phyloP scores from a whole-genome alignment of 164 flowering plant genomes.

The Macadamia integrifolia region DNA sequence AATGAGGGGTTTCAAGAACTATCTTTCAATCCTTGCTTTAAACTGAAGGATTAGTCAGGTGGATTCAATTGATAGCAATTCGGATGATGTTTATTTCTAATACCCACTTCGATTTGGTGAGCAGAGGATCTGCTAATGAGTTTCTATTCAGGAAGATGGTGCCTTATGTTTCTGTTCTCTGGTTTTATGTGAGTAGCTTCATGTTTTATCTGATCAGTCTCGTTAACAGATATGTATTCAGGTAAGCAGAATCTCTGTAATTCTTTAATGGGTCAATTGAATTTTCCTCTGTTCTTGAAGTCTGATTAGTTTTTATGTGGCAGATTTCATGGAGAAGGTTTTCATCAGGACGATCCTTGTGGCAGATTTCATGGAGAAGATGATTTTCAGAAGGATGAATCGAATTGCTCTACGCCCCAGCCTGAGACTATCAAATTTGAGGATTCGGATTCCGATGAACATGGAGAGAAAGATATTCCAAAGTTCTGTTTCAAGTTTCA shows the following conservation, averaged over 20 bases:
- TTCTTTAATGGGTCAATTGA: background rate
- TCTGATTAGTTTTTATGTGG: slow-evolving; percentile 3
- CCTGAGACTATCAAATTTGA: slow-evolving; percentile 12
- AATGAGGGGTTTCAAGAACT: slow-evolving; percentile 4
- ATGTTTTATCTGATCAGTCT: slow-evolving; percentile 24
- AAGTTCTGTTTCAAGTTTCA: slow-evolving; percentile 45
- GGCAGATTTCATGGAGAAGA: slow-evolving; percentile 22
- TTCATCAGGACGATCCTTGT: slow-evolving; percentile 3
- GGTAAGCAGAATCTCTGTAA: slow-evolving; percentile 20
- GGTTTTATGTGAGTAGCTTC: slow-evolving; percentile 27
- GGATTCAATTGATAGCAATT: slow-evolving; percentile 14
- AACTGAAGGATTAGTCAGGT: slow-evolving; percentile 1
- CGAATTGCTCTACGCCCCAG: slow-evolving; percentile 2
- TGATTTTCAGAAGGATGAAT: background rate
- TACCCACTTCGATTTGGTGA: slow-evolving; percentile 14
- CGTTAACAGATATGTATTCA: slow-evolving; percentile 22
- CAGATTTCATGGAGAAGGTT: slow-evolving; percentile 19
- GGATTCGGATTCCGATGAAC: slow-evolving; percentile 19
- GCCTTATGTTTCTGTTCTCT: slow-evolving; percentile 21
- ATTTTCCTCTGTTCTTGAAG: slow-evolving; percentile 1
- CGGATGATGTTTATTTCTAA: slow-evolving; percentile 6
- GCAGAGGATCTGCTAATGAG: slow-evolving; percentile 11
- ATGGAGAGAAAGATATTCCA: slow-evolving; percentile 37
- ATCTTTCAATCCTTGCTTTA: slow-evolving; percentile 10
- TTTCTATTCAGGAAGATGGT: slow-evolving; percentile 27